phyloP scores from a whole-genome alignment of 495 filamentous ascomycete species.

The Penicillium ochrochloron region DNA sequence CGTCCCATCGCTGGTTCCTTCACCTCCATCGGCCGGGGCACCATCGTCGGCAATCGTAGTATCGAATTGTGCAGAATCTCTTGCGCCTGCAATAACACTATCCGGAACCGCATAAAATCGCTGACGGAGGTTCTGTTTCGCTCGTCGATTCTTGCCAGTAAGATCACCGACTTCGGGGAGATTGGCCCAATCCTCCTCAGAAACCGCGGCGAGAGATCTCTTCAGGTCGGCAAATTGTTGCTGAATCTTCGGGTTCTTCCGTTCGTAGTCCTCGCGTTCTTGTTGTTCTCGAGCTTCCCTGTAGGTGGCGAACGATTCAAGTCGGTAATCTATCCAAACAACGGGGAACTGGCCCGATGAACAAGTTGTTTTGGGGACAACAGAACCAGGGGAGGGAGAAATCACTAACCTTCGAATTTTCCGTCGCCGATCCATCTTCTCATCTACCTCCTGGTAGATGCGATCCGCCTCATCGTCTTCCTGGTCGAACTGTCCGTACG shows the following conservation, averaged over 20 bases:
- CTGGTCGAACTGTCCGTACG: conserved; percentile 89
- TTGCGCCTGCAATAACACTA: conserved; percentile 87
- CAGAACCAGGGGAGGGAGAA: conserved; percentile 29
- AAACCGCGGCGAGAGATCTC: conserved; percentile 81
- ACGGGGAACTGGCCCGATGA: conserved; percentile 64
- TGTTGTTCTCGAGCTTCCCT: conserved; percentile 95
- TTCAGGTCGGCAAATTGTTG: conserved; percentile 98
- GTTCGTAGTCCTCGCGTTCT: conserved; percentile 93
- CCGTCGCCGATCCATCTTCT: conserved; percentile 90
- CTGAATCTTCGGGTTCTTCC: conserved; percentile 96
- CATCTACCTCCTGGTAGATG: conserved; percentile 94
- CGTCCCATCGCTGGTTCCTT: conserved; percentile 72
- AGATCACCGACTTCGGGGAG: conserved; percentile 95
- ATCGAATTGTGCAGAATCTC: conserved; percentile 78
- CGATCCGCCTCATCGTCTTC: conserved; percentile 97
- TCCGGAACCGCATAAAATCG: conserved; percentile 97
- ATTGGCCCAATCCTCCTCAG: conserved; percentile 95
- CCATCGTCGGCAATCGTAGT: conserved; percentile 85
- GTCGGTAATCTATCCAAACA: conserved; percentile 89
- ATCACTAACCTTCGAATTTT: conserved; percentile 86
- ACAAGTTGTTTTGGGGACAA: conserved; percentile 57
- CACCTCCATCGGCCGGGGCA: conserved; percentile 46
- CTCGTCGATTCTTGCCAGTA: conserved; percentile 87
- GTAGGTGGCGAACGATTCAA: conserved; percentile 61
- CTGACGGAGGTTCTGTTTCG: conserved; percentile 78